Evolutionary conservation across 768 basidiomycete species (phyloP).

Genomic region (Xerocomellus intermedius): DNA sequence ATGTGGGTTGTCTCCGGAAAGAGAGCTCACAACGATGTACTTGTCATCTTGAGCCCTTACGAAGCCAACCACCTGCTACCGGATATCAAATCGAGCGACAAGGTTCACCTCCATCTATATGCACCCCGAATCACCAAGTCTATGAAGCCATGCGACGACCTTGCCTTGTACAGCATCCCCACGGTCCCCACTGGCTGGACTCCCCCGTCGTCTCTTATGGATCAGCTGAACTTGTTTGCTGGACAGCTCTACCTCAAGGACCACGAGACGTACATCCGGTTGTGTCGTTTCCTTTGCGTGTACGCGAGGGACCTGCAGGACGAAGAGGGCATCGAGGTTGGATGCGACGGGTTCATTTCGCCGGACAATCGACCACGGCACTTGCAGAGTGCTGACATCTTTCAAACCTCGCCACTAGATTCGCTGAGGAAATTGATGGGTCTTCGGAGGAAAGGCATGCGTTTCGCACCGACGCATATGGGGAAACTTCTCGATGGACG

Average conservation of each 20-base stretch:
- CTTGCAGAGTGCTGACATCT: conserved; percentile 15
- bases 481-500: conserved; percentile 38
- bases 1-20: conserved; percentile 26
- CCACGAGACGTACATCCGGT: conserved; percentile 25
- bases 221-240: conserved; percentile 31
- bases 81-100: conserved; percentile 30
- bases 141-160: conserved; percentile 39
- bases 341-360: conserved; percentile 22
- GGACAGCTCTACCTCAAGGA: conserved; percentile 34
- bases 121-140: conserved; percentile 35
- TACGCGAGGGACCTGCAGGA: conserved; percentile 15
- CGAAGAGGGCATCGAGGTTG: conserved; percentile 7
- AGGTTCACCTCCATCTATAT: conserved; percentile 44
- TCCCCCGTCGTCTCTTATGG: neutral
- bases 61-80: conserved; percentile 41
- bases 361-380: conserved; percentile 12
- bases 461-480: conserved; percentile 39
- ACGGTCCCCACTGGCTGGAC: neutral
- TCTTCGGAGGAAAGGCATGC: conserved; percentile 41
- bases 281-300: conserved; percentile 30
- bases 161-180: conserved; percentile 16
- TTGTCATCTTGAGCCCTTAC: conserved; percentile 43
- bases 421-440: conserved; percentile 21
- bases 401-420: conserved; percentile 36
- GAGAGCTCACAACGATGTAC: neutral